Evolutionary conservation across 179 eudicot species (phyloP).

Genomic region (Carnegiea gigantea): DNA sequence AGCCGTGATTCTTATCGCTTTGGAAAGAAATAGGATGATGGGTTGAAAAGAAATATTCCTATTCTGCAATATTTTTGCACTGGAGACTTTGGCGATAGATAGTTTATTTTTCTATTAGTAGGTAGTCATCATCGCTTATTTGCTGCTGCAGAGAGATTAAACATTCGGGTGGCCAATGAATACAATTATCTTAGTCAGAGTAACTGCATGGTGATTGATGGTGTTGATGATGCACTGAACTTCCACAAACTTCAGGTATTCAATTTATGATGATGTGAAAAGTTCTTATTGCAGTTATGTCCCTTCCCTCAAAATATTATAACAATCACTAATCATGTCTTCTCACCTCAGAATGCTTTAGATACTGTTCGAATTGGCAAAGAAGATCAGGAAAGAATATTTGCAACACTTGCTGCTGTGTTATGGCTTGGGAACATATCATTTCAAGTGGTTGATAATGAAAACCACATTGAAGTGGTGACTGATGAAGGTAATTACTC

Average conservation of each 20-base stretch:
- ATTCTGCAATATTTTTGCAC: too few relatives aligned
- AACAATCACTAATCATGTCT: not conserved
- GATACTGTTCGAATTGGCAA: constrained; percentile 51
- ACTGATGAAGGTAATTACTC: constrained; percentile 68
- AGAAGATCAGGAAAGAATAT: constrained; percentile 67
- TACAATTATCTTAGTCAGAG: constrained; percentile 86
- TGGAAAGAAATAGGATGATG: not conserved
- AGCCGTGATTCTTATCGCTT: constrained; percentile 7
- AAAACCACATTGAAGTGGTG: constrained; percentile 69
- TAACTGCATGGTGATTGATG: constrained; percentile 61
- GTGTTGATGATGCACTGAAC: constrained; percentile 66
- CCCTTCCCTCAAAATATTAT: not conserved
- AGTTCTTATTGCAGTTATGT: constrained; percentile 14
- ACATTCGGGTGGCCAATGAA: constrained; percentile 61
- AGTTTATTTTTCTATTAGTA: not conserved
- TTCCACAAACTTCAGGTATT: constrained; percentile 72
- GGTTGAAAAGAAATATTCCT: not conserved
- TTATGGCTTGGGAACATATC: constrained; percentile 94
- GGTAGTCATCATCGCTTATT: constrained; percentile 5
- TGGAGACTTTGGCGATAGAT: not conserved
- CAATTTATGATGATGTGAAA: not conserved
- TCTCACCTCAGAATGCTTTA: constrained; percentile 64
- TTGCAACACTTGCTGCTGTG: constrained; percentile 77
- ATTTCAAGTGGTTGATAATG: constrained; percentile 62
- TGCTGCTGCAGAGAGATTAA: constrained; percentile 61